Base-by-base conservation (phyloP, 2,329 filamentous ascomycete genomes). In the Colletotrichum limetticola region DNA sequence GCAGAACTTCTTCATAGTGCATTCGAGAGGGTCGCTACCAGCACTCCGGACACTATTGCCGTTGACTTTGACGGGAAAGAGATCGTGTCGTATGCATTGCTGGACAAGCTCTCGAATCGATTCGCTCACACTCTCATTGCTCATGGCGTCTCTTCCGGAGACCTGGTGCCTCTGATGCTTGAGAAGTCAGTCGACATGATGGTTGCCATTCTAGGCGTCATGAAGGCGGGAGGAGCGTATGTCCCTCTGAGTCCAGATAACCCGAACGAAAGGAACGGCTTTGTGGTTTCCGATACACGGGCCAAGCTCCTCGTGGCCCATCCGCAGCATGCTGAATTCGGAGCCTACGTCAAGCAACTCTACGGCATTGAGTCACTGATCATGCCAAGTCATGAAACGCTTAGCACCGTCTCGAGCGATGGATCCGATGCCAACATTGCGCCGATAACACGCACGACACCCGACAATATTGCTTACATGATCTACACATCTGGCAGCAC, bases 221-320 rank as follows among this genome's bases (percentile, higher is more conserved):
- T 78, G 52, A 76, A 76, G 19, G 66, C 75, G 9, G 76, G 76
- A 2, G 71, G 59, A 3, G 74, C 76, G 1, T 77, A 76, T 7
- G 66, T 77, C 1, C 76, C 77, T 22, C 56, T 78, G 9, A 77
- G 76, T 37, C 75, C 76, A 2, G 75, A 77, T 0, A 78, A 77
- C 14, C 76, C 75, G 2, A 28, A 14, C 0, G 68, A 75, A 5
- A 76, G 77, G 5, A 77, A 77, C 42, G 57, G 61, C 0, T 76
- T 75, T 57, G 76, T 78, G 8, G 72, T 76, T 14, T 52, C 69
- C 26, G 77, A 78, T 28, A 68, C 72, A 0, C 35, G 35, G 0
- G 75, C 76, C 1, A 75, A 61, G 24, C 56, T 76, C 5, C 28
- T 75, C 8, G 65, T 77, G 52, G 74, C 30, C 7, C 61, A 49